Percentiles rank a stretch among this genome's conserved stretches.
Evolutionary conservation across 805 yeast genomes (phyloP).

Genomic region (Hanseniaspora mollemarum): DNA sequence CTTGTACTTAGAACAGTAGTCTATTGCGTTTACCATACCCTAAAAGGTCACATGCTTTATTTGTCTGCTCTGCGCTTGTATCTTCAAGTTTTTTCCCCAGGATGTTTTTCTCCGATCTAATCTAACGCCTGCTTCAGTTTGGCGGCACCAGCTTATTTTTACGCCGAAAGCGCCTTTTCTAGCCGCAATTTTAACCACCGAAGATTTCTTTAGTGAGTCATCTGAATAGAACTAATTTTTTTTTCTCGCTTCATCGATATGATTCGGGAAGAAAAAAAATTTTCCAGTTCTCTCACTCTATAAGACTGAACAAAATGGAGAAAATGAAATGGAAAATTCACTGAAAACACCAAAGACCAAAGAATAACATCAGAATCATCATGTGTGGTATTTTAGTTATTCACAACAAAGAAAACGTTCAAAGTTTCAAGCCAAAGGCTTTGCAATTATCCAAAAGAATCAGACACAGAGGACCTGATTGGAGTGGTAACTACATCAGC

Average conservation of each 20-base stretch:
- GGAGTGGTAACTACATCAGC: conserved; percentile 81
- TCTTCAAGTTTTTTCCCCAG: no score
- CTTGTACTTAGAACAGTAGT: no score
- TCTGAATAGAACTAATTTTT: not conserved
- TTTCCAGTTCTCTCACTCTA: not conserved
- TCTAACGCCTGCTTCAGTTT: no score
- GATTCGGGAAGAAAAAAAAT: not conserved
- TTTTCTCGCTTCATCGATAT: not conserved
- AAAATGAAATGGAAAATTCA: no score
- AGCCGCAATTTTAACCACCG: no score
- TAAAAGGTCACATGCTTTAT: no score
- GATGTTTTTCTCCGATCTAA: no score
- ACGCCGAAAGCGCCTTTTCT: no score
- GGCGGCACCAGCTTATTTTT: no score
- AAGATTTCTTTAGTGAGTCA: no score
- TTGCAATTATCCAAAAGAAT: conserved; percentile 81
- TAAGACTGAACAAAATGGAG: not conserved
- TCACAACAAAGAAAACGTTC: conserved; percentile 67
- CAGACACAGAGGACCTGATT: conserved; percentile 99
- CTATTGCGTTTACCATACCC: no score
- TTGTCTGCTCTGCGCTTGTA: no score
- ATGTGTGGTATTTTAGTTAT: conserved; percentile 99
- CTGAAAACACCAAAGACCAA: conserved; percentile 14
- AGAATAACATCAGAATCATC: conserved; percentile 22
- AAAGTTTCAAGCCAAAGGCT: conserved; percentile 74